Base-by-base conservation (phyloP, 2,329 filamentous ascomycete genomes). In the Xylaria sp. region DNA sequence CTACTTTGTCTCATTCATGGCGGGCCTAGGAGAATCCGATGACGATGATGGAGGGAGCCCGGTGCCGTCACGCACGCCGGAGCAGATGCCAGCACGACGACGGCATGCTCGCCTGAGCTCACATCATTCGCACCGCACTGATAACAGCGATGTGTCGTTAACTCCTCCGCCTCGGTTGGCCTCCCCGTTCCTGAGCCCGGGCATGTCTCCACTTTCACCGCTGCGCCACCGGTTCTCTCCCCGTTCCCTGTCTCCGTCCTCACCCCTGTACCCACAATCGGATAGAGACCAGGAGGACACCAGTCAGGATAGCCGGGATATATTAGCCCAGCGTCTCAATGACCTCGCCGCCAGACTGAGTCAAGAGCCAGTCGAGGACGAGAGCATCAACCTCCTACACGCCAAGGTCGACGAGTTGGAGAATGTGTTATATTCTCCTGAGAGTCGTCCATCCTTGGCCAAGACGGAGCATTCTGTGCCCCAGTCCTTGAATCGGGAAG, bases 361-460 rank as follows among this genome's bases (percentile, higher is more conserved):
- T 37, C 62, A 60, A 16, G 63, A 68, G 35, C 62, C 67, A 55
- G 50, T 72, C 48, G 56, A 69, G 11, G 68, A 67, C 18, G 68
- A 69, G 7, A 71, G 67, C 55, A 63, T 79, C 42, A 70, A 71
- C 53, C 64, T 69, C 44, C 69, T 79, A 42, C 76, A 78, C 57
- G 68, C 70, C 37, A 76, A 73, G 62, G 74, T 79, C 10, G 74
- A 78, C 61, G 76, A 78, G 59, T 76, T 79, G 72, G 76, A 79
- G 64, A 69, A 54, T 42, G 62, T 59, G 34, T 51, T 72, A 47
- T 44, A 59, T 37, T 44, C 57, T 13, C 62, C 51, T 52, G 59
- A 54, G 48, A 35, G 3, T 23, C 53, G 65, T 44, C 60, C 57
- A 6, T 56, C 61, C 61, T 54, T 66, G 57, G 53, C 52, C 46